phyloP scores from a whole-genome alignment of 2,329 filamentous ascomycete genomes.

The Mycosphaerella sp. region DNA sequence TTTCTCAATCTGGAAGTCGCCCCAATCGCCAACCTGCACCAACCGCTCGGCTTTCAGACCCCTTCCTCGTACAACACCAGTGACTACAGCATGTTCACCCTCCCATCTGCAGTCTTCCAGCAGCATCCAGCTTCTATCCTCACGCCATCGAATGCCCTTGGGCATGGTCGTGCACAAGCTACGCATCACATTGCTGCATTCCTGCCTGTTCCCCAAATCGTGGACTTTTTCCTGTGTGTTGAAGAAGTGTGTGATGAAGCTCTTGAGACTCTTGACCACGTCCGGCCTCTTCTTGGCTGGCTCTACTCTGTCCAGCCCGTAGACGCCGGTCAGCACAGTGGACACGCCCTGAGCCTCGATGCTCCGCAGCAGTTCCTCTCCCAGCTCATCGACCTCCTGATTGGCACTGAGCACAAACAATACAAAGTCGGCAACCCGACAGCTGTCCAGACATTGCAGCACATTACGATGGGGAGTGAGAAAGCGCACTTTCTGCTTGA shows the following conservation, averaged over 20 bases:
- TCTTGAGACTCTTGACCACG: slow-evolving; percentile 75
- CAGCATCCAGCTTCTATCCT: slow-evolving; percentile 92
- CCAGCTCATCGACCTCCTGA: slow-evolving; percentile 75
- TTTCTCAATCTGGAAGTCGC: slow-evolving; percentile 84
- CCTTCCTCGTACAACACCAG: slow-evolving; percentile 78
- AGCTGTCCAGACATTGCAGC: slow-evolving; percentile 73
- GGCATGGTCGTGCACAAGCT: slow-evolving; percentile 87
- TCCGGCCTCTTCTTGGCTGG: slow-evolving; percentile 71
- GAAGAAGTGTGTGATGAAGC: slow-evolving; percentile 91
- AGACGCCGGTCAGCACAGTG: slow-evolving; percentile 76
- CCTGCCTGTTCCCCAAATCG: slow-evolving; percentile 79
- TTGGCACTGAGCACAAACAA: slow-evolving; percentile 75
- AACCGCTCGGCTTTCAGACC: slow-evolving; percentile 84
- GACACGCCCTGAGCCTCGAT: slow-evolving; percentile 93
- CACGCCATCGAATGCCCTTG: slow-evolving; percentile 91
- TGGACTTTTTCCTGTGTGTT: slow-evolving; percentile 86
- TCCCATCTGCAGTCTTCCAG: slow-evolving; percentile 74
- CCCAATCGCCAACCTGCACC: slow-evolving; percentile 89
- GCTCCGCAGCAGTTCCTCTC: slow-evolving; percentile 76
- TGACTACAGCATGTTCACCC: slow-evolving; percentile 51
- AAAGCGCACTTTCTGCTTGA: slow-evolving; percentile 92
- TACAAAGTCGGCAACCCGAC: slow-evolving; percentile 84
- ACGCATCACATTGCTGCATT: slow-evolving; percentile 83
- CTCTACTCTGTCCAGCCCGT: slow-evolving; percentile 66
- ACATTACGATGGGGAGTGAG: slow-evolving; percentile 68